Percentiles rank a stretch among this genome's conserved stretches.
Evolutionary conservation across 176 grass and related monocot species (phyloP).

Genomic region (Elymus sibiricus): DNA sequence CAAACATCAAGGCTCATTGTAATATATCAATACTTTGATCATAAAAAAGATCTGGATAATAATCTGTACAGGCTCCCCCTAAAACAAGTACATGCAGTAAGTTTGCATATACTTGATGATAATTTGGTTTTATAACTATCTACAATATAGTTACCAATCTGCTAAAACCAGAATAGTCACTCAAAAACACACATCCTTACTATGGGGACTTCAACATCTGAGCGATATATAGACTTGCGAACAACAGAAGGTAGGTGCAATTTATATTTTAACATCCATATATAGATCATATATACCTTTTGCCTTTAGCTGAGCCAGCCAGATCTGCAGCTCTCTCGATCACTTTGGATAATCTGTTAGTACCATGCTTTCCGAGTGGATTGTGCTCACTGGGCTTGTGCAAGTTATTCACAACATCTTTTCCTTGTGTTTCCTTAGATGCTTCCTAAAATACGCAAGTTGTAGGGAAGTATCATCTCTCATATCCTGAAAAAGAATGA

Average conservation of each 20-base stretch:
- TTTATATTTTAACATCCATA: neutral
- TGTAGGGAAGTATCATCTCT: slow-evolving; percentile 89
- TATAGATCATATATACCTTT: slow-evolving; percentile 46
- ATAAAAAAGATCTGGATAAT: neutral
- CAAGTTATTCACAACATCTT: slow-evolving; percentile 41
- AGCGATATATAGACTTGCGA: neutral
- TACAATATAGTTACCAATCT: neutral
- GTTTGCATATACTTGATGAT: neutral
- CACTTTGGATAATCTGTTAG: slow-evolving; percentile 74
- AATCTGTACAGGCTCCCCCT: neutral
- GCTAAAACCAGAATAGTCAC: neutral
- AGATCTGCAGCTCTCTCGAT: slow-evolving; percentile 87
- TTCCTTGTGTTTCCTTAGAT: slow-evolving; percentile 76
- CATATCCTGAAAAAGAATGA: slow-evolving; percentile 60
- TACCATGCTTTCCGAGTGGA: slow-evolving; percentile 74
- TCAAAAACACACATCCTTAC: neutral
- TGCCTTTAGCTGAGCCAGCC: slow-evolving; percentile 62
- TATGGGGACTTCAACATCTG: neutral
- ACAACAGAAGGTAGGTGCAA: neutral
- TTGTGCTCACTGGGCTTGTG: slow-evolving; percentile 86
- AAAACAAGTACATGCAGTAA: neutral
- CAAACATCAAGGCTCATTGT: neutral
- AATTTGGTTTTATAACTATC: neutral
- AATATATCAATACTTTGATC: neutral
- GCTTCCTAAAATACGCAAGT: slow-evolving; percentile 69